Percentiles rank a stretch among this genome's conserved stretches.
Conservation (phyloP, 2,329 filamentous ascomycete species). For the Xylaria sp. region DNA sequence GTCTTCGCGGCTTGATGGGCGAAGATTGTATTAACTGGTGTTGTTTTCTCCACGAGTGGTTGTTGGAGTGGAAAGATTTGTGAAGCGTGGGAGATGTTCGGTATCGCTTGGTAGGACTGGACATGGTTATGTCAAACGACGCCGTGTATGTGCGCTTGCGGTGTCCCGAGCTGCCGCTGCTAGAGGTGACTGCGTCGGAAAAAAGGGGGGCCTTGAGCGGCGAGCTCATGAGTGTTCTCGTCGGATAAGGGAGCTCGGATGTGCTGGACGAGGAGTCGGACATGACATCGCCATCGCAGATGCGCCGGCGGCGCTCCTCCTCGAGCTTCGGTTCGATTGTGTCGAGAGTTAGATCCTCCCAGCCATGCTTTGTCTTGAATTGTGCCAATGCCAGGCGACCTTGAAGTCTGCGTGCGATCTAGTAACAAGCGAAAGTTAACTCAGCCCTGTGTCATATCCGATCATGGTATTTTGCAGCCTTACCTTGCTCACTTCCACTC, state of each 20-base stretch:
- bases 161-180: constrained; percentile 72
- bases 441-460: constrained; percentile 36
- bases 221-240: constrained; percentile 79
- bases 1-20: constrained; percentile 79
- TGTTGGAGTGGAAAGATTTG: constrained; percentile 63
- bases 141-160: constrained; percentile 72
- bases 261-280: constrained; percentile 89
- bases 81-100: constrained; percentile 71
- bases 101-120: constrained; percentile 74
- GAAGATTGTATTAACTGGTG: constrained; percentile 86
- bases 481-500: constrained; percentile 81
- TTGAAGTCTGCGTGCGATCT: constrained; percentile 95
- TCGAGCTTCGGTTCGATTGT: constrained; percentile 86
- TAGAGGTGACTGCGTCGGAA: constrained; percentile 81
- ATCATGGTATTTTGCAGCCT: constrained; percentile 41
- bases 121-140: constrained; percentile 65
- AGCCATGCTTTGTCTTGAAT: constrained; percentile 96
- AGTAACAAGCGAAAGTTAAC: constrained; percentile 40
- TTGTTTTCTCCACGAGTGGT: constrained; percentile 78
- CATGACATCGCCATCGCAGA: constrained; percentile 75
- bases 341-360: constrained; percentile 88
- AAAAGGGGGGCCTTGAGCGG: constrained; percentile 83
- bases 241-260: constrained; percentile 78
- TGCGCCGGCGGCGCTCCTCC: constrained; percentile 78
- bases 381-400: constrained; percentile 94